Evolutionary conservation across 2,329 filamentous ascomycete genomes (phyloP).

Genomic region (Beauveria sp.): DNA sequence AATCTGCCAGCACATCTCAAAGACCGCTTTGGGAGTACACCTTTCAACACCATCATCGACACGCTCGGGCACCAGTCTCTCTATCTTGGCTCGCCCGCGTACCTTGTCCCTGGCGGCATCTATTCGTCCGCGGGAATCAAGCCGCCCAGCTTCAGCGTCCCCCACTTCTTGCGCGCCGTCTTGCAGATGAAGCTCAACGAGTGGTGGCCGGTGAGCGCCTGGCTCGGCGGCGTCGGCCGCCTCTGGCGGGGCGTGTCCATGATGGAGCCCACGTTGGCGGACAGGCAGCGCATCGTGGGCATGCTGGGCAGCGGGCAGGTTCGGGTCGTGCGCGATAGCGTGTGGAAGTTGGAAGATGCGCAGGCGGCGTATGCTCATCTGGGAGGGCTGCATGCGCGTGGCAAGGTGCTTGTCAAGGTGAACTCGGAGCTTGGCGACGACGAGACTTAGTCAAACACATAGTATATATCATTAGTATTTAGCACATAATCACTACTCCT

Average conservation of each 20-base stretch:
- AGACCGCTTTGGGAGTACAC: constrained; percentile 20
- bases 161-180: constrained; percentile 23
- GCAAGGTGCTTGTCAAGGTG: constrained; percentile 32
- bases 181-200: constrained; percentile 31
- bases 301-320: constrained; percentile 29
- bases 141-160: constrained; percentile 25
- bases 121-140: constrained; percentile 36
- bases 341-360: constrained; percentile 29
- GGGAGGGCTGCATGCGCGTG: constrained; percentile 25
- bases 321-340: constrained; percentile 28
- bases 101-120: constrained; percentile 28
- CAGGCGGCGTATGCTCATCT: constrained; percentile 29
- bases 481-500: neutral
- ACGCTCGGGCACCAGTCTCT: constrained; percentile 40
- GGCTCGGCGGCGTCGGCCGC: constrained; percentile 31
- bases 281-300: constrained; percentile 25
- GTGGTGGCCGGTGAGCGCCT: constrained; percentile 27
- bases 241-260: constrained; percentile 26
- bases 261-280: constrained; percentile 25
- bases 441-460: constrained; percentile 13
- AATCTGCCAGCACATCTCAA: constrained; percentile 29
- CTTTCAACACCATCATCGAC: constrained; percentile 41
- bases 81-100: constrained; percentile 31
- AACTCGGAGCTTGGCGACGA: constrained; percentile 19
- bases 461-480: too few species aligned